These are phyloP conservation scores for Colletotrichum eremochloae DNA, from an alignment of 2,329 filamentous ascomycete species.

Conservation along the genomic window DNA sequence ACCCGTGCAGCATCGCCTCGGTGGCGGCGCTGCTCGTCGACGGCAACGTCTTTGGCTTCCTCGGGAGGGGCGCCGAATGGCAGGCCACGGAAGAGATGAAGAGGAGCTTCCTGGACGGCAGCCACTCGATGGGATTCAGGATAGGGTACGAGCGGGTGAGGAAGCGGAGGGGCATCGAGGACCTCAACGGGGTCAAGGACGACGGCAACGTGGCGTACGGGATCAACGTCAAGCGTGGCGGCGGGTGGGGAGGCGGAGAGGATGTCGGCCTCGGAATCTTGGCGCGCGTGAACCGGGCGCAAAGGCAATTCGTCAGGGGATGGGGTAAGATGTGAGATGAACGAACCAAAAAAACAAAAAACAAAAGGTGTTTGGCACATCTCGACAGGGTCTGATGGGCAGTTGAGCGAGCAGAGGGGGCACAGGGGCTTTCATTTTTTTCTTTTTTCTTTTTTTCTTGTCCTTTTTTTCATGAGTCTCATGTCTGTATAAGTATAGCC, in stretches of 20 bases:
- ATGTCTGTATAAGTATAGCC: constrained; percentile 15
- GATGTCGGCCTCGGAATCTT: constrained; percentile 42
- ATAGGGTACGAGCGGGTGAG: constrained; percentile 45
- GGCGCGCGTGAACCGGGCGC: constrained; percentile 40
- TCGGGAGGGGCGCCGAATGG: constrained; percentile 48
- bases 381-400: not conserved
- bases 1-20: constrained; percentile 53
- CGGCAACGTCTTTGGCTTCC: constrained; percentile 52
- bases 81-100: constrained; percentile 42
- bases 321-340: constrained; percentile 23
- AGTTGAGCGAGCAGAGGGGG: not conserved
- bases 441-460: not conserved
- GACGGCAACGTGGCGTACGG: constrained; percentile 38
- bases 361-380: not conserved
- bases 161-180: constrained; percentile 30
- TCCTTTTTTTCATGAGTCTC: not conserved
- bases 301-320: constrained; percentile 36
- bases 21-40: constrained; percentile 53
- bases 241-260: constrained; percentile 42
- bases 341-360: no score
- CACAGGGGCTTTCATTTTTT: not conserved
- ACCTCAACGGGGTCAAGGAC: constrained; percentile 2
- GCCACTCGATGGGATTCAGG: constrained; percentile 46
- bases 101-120: constrained; percentile 44
- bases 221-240: constrained; percentile 36